Evolutionary conservation across 371 early-diverging fungal species (phyloP).

Genomic region (Haplosporangium sp.): DNA sequence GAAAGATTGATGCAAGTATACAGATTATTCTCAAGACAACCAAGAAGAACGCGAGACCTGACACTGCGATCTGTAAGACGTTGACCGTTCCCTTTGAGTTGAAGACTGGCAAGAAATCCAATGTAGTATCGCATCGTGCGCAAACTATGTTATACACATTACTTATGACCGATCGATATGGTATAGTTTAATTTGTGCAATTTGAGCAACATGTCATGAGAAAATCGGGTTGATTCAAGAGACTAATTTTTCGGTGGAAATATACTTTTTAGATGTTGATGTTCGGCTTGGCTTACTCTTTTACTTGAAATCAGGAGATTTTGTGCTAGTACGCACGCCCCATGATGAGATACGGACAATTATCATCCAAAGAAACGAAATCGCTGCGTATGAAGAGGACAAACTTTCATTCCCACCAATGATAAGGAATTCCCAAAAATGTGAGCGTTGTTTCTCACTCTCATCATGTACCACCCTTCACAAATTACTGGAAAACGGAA

Average conservation of each 20-base stretch:
- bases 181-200: conserved; percentile 54
- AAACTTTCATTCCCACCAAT: conserved; percentile 73
- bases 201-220: neutral
- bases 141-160: conserved; percentile 91
- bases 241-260: neutral
- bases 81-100: conserved; percentile 87
- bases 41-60: neutral
- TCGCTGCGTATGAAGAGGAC: conserved; percentile 67
- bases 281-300: conserved; percentile 80
- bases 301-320: conserved; percentile 72
- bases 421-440: conserved; percentile 71
- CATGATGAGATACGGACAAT: conserved; percentile 78
- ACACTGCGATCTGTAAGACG: conserved; percentile 11
- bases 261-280: conserved; percentile 61
- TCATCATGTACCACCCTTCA: conserved; percentile 80
- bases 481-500: conserved; percentile 79
- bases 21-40: conserved; percentile 58
- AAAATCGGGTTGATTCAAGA: neutral
- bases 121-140: conserved; percentile 78
- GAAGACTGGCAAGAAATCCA: conserved; percentile 83
- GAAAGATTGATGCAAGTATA: conserved; percentile 89
- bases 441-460: conserved; percentile 76
- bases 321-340: conserved; percentile 70
- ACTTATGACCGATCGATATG: conserved; percentile 88
- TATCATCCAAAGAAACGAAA: conserved; percentile 79